phyloP scores from a whole-genome alignment of 1,284 basidiomycete genomes.

The Phlebopus sp. region DNA sequence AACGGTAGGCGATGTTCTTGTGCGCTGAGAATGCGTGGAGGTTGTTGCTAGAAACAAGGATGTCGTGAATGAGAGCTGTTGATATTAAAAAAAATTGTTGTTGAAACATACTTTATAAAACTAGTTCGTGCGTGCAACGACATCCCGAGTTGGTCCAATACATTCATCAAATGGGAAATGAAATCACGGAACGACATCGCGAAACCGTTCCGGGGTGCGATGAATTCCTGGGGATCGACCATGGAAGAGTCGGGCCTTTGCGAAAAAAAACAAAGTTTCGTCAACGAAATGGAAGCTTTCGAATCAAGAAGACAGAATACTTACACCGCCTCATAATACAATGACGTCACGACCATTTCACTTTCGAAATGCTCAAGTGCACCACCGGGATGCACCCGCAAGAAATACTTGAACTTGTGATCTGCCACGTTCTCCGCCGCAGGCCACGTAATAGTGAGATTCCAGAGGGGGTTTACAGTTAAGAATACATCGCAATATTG shows the following conservation, averaged over 20 bases:
- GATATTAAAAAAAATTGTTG: no score
- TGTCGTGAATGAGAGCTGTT: not conserved
- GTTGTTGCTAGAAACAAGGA: slow-evolving; percentile 54
- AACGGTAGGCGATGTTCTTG: slow-evolving; percentile 83
- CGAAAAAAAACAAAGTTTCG: slow-evolving; percentile 8
- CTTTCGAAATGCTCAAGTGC: slow-evolving; percentile 79
- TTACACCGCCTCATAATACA: slow-evolving; percentile 77
- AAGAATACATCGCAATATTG: slow-evolving; percentile 77
- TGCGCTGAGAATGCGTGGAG: slow-evolving; percentile 66
- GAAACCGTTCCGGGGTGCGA: slow-evolving; percentile 74
- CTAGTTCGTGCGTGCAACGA: slow-evolving; percentile 73
- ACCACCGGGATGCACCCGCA: slow-evolving; percentile 75
- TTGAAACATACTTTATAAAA: slow-evolving; percentile 67
- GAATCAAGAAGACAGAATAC: slow-evolving; percentile 28
- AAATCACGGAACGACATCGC: slow-evolving; percentile 79
- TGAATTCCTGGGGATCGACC: slow-evolving; percentile 71
- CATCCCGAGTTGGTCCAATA: slow-evolving; percentile 76
- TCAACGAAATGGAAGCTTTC: no score
- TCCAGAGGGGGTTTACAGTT: slow-evolving; percentile 67
- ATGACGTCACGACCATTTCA: slow-evolving; percentile 67
- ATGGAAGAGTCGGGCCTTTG: slow-evolving; percentile 69
- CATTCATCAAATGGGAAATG: slow-evolving; percentile 70
- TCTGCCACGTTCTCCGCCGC: slow-evolving; percentile 63
- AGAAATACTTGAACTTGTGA: slow-evolving; percentile 74
- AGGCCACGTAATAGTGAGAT: slow-evolving; percentile 69